A percentile compares a stretch with the other conserved stretches of the same genome.
phyloP scores from a whole-genome alignment of 768 basidiomycete species.

The Collybia nuda region DNA sequence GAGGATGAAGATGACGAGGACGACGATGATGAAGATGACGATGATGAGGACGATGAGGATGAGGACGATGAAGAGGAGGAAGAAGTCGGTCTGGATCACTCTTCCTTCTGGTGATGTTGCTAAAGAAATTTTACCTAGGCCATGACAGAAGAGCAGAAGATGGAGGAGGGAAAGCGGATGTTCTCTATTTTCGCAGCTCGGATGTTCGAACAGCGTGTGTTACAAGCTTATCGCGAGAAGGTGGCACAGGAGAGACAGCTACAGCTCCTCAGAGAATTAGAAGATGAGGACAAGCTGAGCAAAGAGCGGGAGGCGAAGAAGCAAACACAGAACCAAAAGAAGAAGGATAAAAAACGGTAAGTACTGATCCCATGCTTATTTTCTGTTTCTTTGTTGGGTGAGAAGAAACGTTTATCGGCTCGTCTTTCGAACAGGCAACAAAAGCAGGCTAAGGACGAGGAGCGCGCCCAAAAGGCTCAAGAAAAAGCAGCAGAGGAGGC shows the following conservation, averaged over 20 bases:
- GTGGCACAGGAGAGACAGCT: constrained; percentile 95
- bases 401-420: constrained; percentile 4
- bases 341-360: constrained; percentile 93
- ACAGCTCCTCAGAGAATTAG: constrained; percentile 90
- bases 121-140: constrained; percentile 33
- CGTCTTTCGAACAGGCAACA: constrained; percentile 62
- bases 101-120: constrained; percentile 7
- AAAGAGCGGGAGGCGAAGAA: constrained; percentile 93
- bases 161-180: constrained; percentile 99
- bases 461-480: constrained; percentile 78
- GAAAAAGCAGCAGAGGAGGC: constrained; percentile 88
- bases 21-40: constrained; percentile 58
- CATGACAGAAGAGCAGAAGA: constrained; percentile 96
- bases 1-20: constrained; percentile 63
- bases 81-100: constrained; percentile 35
- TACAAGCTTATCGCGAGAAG: constrained; percentile 94
- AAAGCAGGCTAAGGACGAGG: constrained; percentile 91
- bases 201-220: constrained; percentile 98
- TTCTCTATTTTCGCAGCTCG: constrained; percentile 99
- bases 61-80: constrained; percentile 61
- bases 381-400: constrained; percentile 5
- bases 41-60: constrained; percentile 65
- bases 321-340: constrained; percentile 97
- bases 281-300: constrained; percentile 87
- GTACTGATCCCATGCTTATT: constrained; percentile 15